Conservation (phyloP, 345 rosid genomes). For the Ceriops zippeliana region DNA sequence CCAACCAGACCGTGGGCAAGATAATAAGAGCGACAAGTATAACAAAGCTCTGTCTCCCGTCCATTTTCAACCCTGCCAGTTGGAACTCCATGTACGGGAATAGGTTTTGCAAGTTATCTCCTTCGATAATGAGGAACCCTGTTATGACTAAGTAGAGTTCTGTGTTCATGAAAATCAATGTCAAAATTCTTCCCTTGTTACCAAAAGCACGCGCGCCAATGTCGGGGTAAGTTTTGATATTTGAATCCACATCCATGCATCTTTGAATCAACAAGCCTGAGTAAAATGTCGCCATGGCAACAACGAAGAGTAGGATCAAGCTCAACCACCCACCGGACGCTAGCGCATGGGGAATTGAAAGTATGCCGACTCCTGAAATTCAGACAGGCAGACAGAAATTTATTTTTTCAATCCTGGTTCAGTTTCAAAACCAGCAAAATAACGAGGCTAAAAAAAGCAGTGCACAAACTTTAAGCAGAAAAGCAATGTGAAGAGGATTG, state of each 20-base stretch:
- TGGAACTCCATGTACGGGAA: constrained; percentile 46
- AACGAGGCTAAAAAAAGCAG: not conserved
- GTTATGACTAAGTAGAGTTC: constrained; percentile 84
- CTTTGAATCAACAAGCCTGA: constrained; percentile 65
- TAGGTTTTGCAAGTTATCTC: constrained; percentile 69
- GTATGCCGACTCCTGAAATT: constrained; percentile 74
- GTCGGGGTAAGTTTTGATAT: constrained; percentile 69
- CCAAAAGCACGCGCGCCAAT: constrained; percentile 84
- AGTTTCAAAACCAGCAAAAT: not conserved
- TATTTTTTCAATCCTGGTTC: not conserved
- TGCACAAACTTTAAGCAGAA: not conserved
- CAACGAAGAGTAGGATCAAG: constrained; percentile 49
- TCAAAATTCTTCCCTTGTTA: constrained; percentile 50
- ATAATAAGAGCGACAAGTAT: constrained; percentile 59
- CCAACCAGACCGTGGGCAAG: constrained; percentile 81
- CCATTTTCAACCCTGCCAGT: constrained; percentile 40
- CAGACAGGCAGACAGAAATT: not conserved
- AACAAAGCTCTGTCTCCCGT: constrained; percentile 55
- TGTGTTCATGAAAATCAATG: constrained; percentile 56
- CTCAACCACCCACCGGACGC: constrained; percentile 95
- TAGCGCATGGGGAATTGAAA: constrained; percentile 77
- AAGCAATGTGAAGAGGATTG: not conserved
- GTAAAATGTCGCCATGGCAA: constrained; percentile 61
- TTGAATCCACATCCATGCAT: constrained; percentile 72
- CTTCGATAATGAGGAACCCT: constrained; percentile 85